Evolutionary conservation across 768 basidiomycete genomes (phyloP).

Genomic region (Myochromella boudieri): DNA sequence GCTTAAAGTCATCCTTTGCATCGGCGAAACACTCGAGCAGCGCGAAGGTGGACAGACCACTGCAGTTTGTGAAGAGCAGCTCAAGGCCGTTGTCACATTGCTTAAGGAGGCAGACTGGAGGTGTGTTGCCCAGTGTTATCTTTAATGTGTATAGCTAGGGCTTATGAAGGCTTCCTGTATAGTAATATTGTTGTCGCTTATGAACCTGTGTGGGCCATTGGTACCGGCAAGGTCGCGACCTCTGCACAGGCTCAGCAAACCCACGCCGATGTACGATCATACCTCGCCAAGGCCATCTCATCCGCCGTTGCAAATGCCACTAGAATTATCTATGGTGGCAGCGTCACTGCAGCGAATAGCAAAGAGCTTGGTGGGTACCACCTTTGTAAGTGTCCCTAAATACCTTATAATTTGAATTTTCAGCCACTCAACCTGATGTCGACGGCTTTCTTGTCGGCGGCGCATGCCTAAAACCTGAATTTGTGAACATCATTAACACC

Average conservation of each 20-base stretch:
- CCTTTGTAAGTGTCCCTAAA: too few species aligned
- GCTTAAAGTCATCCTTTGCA: conserved; percentile 90
- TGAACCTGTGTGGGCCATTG: conserved; percentile 98
- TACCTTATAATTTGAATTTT: too few species aligned
- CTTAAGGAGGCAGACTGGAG: conserved; percentile 75
- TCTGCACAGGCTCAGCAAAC: conserved; percentile 91
- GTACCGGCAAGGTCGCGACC: conserved; percentile 95
- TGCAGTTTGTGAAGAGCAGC: conserved; percentile 78
- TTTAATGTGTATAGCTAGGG: too few species aligned
- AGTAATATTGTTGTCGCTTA: conserved; percentile 95
- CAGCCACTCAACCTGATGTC: conserved; percentile 75
- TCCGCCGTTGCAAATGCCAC: conserved; percentile 68
- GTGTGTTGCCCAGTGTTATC: too few species aligned
- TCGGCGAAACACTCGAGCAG: conserved; percentile 91
- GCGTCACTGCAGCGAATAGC: conserved; percentile 87
- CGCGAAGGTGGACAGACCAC: conserved; percentile 79
- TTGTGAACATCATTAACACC: conserved; percentile 86
- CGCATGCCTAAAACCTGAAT: conserved; percentile 97
- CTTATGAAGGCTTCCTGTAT: neutral
- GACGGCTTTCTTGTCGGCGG: conserved; percentile 99
- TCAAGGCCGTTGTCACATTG: conserved; percentile 68
- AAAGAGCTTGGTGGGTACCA: too few species aligned
- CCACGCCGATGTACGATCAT: conserved; percentile 80
- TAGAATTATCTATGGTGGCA: conserved; percentile 95
- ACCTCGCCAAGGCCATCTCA: conserved; percentile 66